Percentiles rank a stretch among this genome's conserved stretches.
Evolutionary conservation across 768 basidiomycete genomes (phyloP).

Genomic region (Serendipita vermifera): DNA sequence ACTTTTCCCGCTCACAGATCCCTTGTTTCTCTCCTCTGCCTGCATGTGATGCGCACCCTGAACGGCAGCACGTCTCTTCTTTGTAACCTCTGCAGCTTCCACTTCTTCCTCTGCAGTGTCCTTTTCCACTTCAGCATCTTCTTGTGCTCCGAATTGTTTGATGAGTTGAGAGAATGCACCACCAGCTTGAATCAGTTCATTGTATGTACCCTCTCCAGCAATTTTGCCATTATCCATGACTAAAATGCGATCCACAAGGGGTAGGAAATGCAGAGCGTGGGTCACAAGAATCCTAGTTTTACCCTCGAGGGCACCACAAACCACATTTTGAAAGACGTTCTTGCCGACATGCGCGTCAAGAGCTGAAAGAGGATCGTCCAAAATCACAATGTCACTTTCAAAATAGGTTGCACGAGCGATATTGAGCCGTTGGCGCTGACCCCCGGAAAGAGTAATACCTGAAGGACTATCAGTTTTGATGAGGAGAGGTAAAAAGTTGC

Average conservation of each 20-base stretch:
- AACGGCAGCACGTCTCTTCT: slow-evolving; percentile 29
- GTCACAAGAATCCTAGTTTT: slow-evolving; percentile 87
- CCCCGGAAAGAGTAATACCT: slow-evolving; percentile 82
- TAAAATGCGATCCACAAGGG: slow-evolving; percentile 75
- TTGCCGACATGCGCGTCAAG: slow-evolving; percentile 89
- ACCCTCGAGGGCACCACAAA: slow-evolving; percentile 44
- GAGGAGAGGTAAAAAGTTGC: not conserved
- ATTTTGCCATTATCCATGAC: slow-evolving; percentile 65
- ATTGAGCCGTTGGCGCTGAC: slow-evolving; percentile 67
- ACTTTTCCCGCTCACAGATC: slow-evolving; percentile 40
- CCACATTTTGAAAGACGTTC: slow-evolving; percentile 71
- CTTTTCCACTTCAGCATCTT: slow-evolving; percentile 37
- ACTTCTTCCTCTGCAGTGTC: slow-evolving; percentile 30
- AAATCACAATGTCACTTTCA: slow-evolving; percentile 72
- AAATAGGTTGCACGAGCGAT: slow-evolving; percentile 82
- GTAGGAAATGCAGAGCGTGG: slow-evolving; percentile 82
- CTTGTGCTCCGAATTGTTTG: slow-evolving; percentile 60
- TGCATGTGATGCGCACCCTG: slow-evolving; percentile 58
- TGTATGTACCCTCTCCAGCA: slow-evolving; percentile 67
- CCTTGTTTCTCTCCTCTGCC: slow-evolving; percentile 67
- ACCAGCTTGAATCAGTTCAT: slow-evolving; percentile 39
- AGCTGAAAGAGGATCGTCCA: slow-evolving; percentile 84
- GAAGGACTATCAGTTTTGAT: slow-evolving; percentile 15
- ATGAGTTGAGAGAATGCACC: slow-evolving; percentile 65
- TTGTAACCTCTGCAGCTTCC: slow-evolving; percentile 21